A percentile compares a stretch with the other conserved stretches of the same genome.
phyloP scores from a whole-genome alignment of 106 monocot genomes.

The Triglochin maritima region DNA sequence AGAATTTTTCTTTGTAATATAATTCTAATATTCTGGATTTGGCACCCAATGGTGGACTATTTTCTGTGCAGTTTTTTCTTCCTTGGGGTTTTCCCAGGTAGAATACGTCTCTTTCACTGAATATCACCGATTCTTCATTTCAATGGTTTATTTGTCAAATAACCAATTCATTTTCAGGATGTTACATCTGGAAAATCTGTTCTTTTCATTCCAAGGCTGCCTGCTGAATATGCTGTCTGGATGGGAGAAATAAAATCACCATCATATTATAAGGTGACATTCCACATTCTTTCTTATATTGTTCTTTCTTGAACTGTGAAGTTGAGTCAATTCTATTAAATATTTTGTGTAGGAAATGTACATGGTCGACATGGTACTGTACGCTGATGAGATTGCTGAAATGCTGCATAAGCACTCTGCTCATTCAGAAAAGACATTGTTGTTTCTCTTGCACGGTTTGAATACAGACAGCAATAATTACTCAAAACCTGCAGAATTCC shows the following conservation, averaged over 20 bases:
- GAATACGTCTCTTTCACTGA: no score
- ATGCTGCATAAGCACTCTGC: constrained; percentile 33
- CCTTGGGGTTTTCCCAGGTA: no score
- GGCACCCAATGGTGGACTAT: no score
- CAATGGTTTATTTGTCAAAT: no score
- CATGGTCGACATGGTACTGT: constrained; percentile 71
- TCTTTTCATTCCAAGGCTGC: constrained; percentile 82
- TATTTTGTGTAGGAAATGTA: constrained; percentile 59
- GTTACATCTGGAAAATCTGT: constrained; percentile 65
- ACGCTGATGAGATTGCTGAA: constrained; percentile 75
- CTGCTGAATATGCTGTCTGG: constrained; percentile 97
- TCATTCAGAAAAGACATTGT: constrained; percentile 41
- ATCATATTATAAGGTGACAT: constrained; percentile 55
- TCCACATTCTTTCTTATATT: background rate
- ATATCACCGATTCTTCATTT: no score
- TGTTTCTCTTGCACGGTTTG: constrained; percentile 76
- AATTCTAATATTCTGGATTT: no score
- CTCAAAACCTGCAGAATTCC: constrained; percentile 76
- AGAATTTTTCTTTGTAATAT: no score
- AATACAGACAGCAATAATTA: constrained; percentile 86
- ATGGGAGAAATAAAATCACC: constrained; percentile 82
- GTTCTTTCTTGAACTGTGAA: background rate
- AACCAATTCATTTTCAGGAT: constrained; percentile 35
- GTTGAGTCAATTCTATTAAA: background rate
- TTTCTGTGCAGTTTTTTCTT: no score